Evolutionary conservation across 2,329 filamentous ascomycete genomes (phyloP).

Genomic region (Fusarium heterosporum): DNA sequence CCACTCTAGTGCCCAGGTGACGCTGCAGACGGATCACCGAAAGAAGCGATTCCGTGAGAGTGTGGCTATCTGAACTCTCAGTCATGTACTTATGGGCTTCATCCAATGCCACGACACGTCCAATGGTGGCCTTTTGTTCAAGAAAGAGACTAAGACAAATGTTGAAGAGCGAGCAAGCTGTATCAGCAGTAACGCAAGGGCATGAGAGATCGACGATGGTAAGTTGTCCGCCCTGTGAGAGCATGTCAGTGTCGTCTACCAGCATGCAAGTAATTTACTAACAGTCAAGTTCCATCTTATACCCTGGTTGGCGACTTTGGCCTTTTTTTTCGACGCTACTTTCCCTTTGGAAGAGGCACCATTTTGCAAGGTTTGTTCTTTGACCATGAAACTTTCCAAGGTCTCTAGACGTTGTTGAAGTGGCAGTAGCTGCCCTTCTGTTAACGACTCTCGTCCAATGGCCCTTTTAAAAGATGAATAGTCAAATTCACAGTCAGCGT

Average conservation of each 20-base stretch:
- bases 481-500: background rate
- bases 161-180: background rate
- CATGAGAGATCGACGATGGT: background rate
- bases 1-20: background rate
- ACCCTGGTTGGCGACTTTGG: rapidly evolving
- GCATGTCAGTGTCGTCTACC: too few relatives aligned
- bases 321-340: background rate
- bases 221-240: background rate
- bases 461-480: background rate
- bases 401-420: background rate
- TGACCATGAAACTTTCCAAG: background rate
- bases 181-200: background rate
- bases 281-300: background rate
- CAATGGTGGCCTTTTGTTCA: background rate
- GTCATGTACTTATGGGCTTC: conserved; percentile 12
- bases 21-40: conserved; percentile 1
- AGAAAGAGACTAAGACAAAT: conserved; percentile 3
- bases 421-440: background rate
- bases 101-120: background rate
- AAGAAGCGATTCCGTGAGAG: background rate
- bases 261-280: too few relatives aligned
- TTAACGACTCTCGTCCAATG: background rate
- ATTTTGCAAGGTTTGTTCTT: background rate
- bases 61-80: background rate
- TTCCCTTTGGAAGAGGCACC: background rate